phyloP scores from a whole-genome alignment of 2,329 filamentous ascomycete genomes.

The Aureobasidium sp. region DNA sequence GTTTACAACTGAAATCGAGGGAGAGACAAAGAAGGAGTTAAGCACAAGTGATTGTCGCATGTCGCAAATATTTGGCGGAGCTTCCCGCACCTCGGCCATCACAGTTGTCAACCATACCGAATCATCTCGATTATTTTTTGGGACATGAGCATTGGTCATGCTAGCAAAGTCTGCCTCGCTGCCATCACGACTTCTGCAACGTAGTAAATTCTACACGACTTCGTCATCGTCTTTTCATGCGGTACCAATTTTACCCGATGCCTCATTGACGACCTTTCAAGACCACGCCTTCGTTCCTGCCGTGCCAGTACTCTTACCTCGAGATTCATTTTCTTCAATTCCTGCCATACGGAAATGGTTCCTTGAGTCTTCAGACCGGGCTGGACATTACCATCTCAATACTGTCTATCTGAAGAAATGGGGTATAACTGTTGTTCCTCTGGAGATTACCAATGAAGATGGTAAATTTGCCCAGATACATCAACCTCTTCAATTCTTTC shows the following conservation, averaged over 20 bases:
- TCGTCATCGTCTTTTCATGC: constrained; percentile 11
- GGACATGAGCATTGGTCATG: background rate
- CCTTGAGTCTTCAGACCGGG: constrained; percentile 22
- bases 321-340: constrained; percentile 36
- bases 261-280: constrained; percentile 41
- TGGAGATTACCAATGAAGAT: constrained; percentile 47
- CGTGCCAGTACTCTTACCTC: constrained; percentile 47
- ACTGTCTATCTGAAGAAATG: constrained; percentile 40
- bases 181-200: background rate
- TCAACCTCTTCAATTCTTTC: constrained; percentile 58
- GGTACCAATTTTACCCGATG: constrained; percentile 23
- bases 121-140: background rate
- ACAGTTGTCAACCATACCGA: too few species aligned
- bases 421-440: constrained; percentile 46
- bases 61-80: constrained; percentile 5
- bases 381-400: constrained; percentile 28
- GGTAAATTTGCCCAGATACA: constrained; percentile 50
- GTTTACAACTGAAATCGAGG: background rate
- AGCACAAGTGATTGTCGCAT: background rate
- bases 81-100: background rate
- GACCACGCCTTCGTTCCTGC: constrained; percentile 46
- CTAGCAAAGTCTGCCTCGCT: background rate
- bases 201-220: constrained; percentile 16
- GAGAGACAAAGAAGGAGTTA: background rate
- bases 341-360: constrained; percentile 59